Evolutionary conservation across 2,329 filamentous ascomycete genomes (phyloP), one percentile per base, ranked within the genome.

Genomic region (Colletotrichum sp.): DNA sequence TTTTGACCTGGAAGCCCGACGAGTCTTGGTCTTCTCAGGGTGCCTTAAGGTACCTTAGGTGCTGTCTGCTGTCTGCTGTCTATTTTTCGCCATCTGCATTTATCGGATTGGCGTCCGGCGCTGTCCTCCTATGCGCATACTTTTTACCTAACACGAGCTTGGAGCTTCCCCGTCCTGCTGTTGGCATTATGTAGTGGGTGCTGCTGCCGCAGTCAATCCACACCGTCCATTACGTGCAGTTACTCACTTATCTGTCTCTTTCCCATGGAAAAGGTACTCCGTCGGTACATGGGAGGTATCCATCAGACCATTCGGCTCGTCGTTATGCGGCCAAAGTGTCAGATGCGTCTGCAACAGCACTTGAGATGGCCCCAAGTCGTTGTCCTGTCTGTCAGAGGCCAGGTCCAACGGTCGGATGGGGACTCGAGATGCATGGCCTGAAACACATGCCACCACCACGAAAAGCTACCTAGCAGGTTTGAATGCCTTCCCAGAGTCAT

Each of bases 381-480:
- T 72, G 34, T 72, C 15, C 39, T 72, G 36, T 57, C 55, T 68
- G 63, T 68, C 73, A 63, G 60, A 69, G 72, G 57, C 68, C 68
- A 30, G 55, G 21, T 49, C 63, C 70, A 68, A 67, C 69, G 69
- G 63, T 76, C 64, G 63, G 69, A 72, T 57, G 52, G 55, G 69
- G 69, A 63, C 28, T n/a, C 73, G 32, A 71, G n/a, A 57, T 44
- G 57, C 73, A 73, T 72, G 63, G 63, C 69, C 69, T 72, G 73
- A 76, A 76, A 76, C 73, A 59, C 26, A 34, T 64, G 69, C 57
- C 63, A 26, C 44, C 44, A 52, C 44, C 44, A 52, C 12, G 44
- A 52, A 52, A 52, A 26, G 63, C 32, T 75, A 39, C 63, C 62
- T 68, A 57, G 73, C 70, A 71, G 36, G 34, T 34, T 34, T 3